Conservation (phyloP, 371 early-diverging fungal genomes). For the Dinochytrium kinnereticum region DNA sequence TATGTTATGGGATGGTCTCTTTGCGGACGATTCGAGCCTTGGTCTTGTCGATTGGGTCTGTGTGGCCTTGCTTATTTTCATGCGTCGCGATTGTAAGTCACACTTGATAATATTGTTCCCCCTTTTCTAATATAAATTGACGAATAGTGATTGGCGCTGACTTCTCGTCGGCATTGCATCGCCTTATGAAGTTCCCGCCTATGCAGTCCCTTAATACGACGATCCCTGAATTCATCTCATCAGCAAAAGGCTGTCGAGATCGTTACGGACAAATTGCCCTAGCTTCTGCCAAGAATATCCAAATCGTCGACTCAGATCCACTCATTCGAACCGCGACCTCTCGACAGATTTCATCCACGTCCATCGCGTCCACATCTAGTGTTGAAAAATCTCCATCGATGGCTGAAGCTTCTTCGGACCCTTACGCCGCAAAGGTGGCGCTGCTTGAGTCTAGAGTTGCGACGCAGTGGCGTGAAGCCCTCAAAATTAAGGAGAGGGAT, state of each 20-base stretch:
- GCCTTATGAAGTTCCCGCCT: constrained; percentile 78
- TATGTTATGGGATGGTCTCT: constrained; percentile 87
- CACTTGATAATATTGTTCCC: no score
- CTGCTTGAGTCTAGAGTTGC: constrained; percentile 21
- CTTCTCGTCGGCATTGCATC: constrained; percentile 74
- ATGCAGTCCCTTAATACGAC: constrained; percentile 34
- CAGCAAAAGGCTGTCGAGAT: constrained; percentile 34
- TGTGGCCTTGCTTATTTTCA: constrained; percentile 71
- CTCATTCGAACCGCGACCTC: background rate
- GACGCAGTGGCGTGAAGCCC: constrained; percentile 9
- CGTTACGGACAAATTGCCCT: constrained; percentile 35
- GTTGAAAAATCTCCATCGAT: background rate
- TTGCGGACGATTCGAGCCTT: constrained; percentile 74
- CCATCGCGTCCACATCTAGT: background rate
- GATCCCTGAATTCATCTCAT: constrained; percentile 36
- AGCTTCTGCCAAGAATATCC: constrained; percentile 4
- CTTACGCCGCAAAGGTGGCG: constrained; percentile 17
- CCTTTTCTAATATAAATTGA: background rate
- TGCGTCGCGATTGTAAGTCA: constrained; percentile 78
- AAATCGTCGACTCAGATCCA: background rate
- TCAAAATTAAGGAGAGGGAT: constrained; percentile 15
- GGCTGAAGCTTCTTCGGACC: constrained; percentile 12
- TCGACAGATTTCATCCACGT: background rate
- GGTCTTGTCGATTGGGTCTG: constrained; percentile 82
- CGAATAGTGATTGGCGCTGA: constrained; percentile 72